phyloP scores from a whole-genome alignment of 352 stramenopile species.

The Salisapilia sapeloensis region DNA sequence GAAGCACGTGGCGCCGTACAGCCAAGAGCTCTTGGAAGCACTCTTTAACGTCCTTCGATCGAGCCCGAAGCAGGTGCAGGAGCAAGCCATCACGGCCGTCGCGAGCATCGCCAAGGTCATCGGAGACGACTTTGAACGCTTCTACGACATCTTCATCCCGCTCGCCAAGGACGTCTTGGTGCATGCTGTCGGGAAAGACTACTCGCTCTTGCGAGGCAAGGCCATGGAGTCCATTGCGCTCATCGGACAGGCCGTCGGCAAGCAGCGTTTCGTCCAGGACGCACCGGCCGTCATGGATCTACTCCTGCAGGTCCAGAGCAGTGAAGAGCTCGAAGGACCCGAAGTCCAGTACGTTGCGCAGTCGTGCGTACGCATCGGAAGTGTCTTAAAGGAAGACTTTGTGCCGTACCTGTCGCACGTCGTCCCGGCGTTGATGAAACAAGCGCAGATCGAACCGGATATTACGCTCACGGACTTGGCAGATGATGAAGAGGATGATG shows the following conservation, averaged over 20 bases:
- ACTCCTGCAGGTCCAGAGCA: conserved; percentile 53
- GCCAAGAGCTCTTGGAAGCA: conserved; percentile 47
- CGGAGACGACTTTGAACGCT: conserved; percentile 49
- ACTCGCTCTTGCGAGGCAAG: conserved; percentile 67
- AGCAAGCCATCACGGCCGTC: conserved; percentile 77
- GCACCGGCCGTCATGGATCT: conserved; percentile 81
- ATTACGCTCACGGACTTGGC: conserved; percentile 59
- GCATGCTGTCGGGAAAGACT: conserved; percentile 59
- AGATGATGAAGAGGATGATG: conserved; percentile 22
- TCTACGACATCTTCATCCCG: conserved; percentile 81
- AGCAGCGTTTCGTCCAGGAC: conserved; percentile 58
- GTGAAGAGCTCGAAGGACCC: conserved; percentile 43
- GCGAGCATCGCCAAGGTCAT: conserved; percentile 76
- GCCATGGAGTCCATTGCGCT: conserved; percentile 80
- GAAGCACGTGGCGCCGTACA: conserved; percentile 50
- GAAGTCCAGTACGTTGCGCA: conserved; percentile 80
- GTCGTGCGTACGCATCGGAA: conserved; percentile 73
- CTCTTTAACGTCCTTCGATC: conserved; percentile 66
- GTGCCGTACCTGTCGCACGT: conserved; percentile 75
- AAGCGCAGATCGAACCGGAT: conserved; percentile 65
- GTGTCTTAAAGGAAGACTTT: conserved; percentile 76
- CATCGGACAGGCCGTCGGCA: conserved; percentile 78
- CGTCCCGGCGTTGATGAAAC: conserved; percentile 63
- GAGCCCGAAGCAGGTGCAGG: conserved; percentile 68
- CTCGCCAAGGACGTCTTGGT: conserved; percentile 72